Percentiles rank a stretch among this genome's conserved stretches.
These are phyloP conservation scores for Daldinia childiae DNA, from an alignment of 495 filamentous ascomycete genomes.

Conservation along the genomic window DNA sequence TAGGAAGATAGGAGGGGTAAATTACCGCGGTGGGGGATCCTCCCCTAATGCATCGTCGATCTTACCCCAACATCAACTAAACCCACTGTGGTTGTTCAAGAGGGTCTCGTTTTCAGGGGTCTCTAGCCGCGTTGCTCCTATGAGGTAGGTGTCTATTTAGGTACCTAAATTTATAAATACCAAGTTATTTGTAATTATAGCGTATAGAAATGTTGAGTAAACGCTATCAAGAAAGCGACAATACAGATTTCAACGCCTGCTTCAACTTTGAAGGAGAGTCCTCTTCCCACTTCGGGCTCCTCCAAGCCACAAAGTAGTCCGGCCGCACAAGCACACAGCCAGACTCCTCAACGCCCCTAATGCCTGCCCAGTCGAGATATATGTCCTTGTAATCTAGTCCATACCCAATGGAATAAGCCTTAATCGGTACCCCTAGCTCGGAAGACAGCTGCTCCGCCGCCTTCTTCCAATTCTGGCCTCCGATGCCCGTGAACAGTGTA, in stretches of 20 bases:
- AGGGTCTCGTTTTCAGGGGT: too few relatives aligned
- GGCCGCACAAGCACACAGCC: background rate
- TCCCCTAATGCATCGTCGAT: background rate
- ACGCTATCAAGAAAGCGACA: background rate
- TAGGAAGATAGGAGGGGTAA: background rate
- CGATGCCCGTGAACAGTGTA: background rate
- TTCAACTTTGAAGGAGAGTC: background rate
- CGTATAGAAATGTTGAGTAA: background rate
- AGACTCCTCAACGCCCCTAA: background rate
- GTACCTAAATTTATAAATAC: too few relatives aligned
- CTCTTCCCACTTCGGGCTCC: background rate
- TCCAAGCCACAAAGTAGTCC: conserved; percentile 1
- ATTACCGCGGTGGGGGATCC: background rate
- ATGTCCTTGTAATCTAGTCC: background rate
- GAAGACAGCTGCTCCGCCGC: background rate
- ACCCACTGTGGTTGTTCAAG: background rate
- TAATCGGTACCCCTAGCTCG: background rate
- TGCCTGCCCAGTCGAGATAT: background rate
- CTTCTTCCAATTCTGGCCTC: background rate
- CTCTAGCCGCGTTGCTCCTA: too few relatives aligned
- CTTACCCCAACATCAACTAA: background rate
- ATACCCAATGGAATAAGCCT: background rate
- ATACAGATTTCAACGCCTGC: background rate
- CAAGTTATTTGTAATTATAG: too few relatives aligned
- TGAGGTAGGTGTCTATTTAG: too few relatives aligned